Percentiles rank a stretch among this genome's conserved stretches.
These are phyloP conservation scores for Colletotrichum filicis DNA, from an alignment of 2,329 filamentous ascomycete species.

Conservation along the genomic window DNA sequence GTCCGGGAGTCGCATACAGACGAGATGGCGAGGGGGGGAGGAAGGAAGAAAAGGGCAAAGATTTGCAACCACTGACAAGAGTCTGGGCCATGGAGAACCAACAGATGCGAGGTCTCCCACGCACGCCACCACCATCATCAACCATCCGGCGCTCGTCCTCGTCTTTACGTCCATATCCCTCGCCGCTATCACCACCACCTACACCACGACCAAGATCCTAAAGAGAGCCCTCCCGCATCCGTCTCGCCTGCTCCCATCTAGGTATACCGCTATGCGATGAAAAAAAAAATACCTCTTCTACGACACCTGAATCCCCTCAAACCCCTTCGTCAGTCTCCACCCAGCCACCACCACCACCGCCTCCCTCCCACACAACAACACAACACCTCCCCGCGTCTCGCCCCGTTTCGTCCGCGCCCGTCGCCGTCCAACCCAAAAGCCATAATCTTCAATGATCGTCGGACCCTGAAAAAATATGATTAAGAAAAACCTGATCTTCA, in stretches of 20 bases:
- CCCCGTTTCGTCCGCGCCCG: slow-evolving; percentile 12
- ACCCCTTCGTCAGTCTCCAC: background rate
- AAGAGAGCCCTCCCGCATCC: slow-evolving; percentile 1
- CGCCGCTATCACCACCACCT: slow-evolving; percentile 15
- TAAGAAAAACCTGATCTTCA: background rate
- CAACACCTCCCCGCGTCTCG: slow-evolving; percentile 8
- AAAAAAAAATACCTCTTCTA: background rate
- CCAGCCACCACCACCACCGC: background rate
- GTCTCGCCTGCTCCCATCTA: background rate
- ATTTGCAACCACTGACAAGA: background rate
- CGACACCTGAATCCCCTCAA: background rate
- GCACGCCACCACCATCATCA: slow-evolving; percentile 18
- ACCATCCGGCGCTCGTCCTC: background rate
- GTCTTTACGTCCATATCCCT: background rate
- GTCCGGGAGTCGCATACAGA: background rate
- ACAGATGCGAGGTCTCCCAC: slow-evolving; percentile 5
- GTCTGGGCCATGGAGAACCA: background rate
- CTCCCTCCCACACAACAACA: background rate
- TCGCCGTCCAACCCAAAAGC: slow-evolving; percentile 12
- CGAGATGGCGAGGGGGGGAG: background rate
- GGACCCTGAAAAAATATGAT: slow-evolving; percentile 22
- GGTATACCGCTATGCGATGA: background rate
- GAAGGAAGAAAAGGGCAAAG: background rate
- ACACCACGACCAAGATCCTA: background rate
- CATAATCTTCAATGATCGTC: slow-evolving; percentile 34